Evolutionary conservation across 148 eudicot genomes (phyloP).

Genomic region (Bassia scoparia): DNA sequence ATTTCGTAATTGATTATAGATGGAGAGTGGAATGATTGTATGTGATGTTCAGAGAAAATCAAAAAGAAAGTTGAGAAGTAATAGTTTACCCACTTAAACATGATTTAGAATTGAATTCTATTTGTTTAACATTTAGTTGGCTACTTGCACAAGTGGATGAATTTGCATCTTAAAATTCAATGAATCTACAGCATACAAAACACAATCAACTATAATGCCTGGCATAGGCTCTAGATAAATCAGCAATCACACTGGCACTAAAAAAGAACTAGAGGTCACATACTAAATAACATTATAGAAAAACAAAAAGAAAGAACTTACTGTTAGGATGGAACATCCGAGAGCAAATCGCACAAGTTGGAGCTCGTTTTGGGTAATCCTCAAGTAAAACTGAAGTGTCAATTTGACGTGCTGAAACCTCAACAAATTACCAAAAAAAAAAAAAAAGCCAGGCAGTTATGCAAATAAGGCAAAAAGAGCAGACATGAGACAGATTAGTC

Average conservation of each 20-base stretch:
- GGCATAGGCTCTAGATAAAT: neutral
- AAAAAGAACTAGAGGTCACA: neutral
- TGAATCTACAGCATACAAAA: neutral
- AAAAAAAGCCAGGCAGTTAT: neutral
- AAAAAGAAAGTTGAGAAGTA: too few species aligned
- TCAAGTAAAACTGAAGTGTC: conserved; percentile 58
- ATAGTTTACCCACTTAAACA: too few species aligned
- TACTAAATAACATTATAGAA: neutral
- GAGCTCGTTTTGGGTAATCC: conserved; percentile 68
- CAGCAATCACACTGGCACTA: neutral
- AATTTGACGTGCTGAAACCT: conserved; percentile 56
- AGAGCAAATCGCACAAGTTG: conserved; percentile 60
- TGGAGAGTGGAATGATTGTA: too few species aligned
- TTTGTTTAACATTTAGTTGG: neutral
- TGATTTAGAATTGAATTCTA: neutral
- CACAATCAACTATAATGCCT: neutral
- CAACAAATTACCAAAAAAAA: conserved; percentile 11
- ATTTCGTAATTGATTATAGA: too few species aligned
- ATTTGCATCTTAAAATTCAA: neutral
- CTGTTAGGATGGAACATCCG: conserved; percentile 74
- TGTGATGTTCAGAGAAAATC: too few species aligned
- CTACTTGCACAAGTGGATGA: too few species aligned
- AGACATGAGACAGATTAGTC: neutral
- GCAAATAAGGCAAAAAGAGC: neutral
- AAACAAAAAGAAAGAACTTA: conserved; percentile 25